Evolutionary conservation across 495 filamentous ascomycete species (phyloP).

Genomic region (Bacidia gigantensis): DNA sequence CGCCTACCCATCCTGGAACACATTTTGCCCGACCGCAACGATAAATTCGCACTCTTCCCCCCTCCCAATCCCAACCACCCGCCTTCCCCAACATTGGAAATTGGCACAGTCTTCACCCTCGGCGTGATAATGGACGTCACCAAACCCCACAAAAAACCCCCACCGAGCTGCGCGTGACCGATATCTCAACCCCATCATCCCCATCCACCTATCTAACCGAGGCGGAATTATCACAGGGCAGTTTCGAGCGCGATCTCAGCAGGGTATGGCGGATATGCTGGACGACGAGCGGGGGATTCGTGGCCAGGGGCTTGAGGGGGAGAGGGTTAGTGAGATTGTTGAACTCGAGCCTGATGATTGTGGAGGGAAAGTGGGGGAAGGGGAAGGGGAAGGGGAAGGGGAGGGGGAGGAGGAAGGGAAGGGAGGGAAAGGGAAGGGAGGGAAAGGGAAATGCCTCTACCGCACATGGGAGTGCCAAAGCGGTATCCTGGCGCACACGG

Average conservation of each 20-base stretch:
- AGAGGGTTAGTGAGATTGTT: conserved; percentile 29
- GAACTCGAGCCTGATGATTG: too few species aligned
- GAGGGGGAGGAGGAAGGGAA: too few species aligned
- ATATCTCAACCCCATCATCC: conserved; percentile 21
- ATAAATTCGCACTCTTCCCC: conserved; percentile 25
- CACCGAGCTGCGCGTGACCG: conserved; percentile 20
- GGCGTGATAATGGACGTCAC: conserved; percentile 32
- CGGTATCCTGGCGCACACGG: conserved; percentile 28
- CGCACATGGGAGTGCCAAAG: conserved; percentile 32
- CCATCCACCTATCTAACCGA: conserved; percentile 1
- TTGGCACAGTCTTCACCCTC: conserved; percentile 29
- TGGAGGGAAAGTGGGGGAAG: too few species aligned
- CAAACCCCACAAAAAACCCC: conserved; percentile 22
- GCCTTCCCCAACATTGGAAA: conserved; percentile 21
- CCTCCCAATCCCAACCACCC: background rate
- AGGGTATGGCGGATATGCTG: conserved; percentile 27
- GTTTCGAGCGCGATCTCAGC: conserved; percentile 3
- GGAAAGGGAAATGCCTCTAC: conserved; percentile 16
- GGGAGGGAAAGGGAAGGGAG: too few species aligned
- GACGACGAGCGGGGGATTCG: conserved; percentile 23
- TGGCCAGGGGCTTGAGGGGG: conserved; percentile 24
- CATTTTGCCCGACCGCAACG: conserved; percentile 29
- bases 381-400: too few species aligned
- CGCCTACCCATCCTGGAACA: conserved; percentile 32
- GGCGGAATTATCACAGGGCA: conserved; percentile 1